Evolutionary conservation across 345 rosid species (phyloP), one percentile per base, ranked within the genome.

Genomic region (Linum trigynum): DNA sequence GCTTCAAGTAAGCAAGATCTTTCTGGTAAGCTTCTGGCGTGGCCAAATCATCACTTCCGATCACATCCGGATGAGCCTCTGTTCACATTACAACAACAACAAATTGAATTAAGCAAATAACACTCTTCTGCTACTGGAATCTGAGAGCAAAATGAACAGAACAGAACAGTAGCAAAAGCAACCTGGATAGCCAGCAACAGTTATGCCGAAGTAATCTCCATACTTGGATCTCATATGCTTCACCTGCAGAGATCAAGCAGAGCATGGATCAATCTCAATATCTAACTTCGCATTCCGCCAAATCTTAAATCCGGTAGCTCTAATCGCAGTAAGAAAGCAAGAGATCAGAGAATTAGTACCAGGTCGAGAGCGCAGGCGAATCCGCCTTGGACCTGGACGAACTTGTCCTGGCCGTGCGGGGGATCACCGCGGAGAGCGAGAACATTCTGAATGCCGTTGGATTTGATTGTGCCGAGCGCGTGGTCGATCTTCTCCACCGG

Each of bases 131-230:
- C 39, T 42, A 59, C 15, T 11, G 53, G 7, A 5, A 15, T 50
- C 11, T 39, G 36, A 37, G 0, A 51, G 10, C 5, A 5, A 2
- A 59, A 23, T 38, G 23, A 1, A 38, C 42, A n/a, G n/a, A 36
- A 62, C 16, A 17, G 10, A 5, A 43, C 5, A 16, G 50, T 0
- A 69, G 36, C 38, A 39, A 59, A 5, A 48, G 14, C 55, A 65
- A 91, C 98, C 98, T 66, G 99, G 99, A 75, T 94, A 94, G 56
- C 99, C 99, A 68, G 99, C 99, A 66, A 94, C 97, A 2, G 99
- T 94, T 55, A 94, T 83, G 60, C 99, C 99, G 37, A 94, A 94
- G 81, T 90, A 94, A 63, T 87, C 92, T 1, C 90, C 96, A 67
- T 90, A 88, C 51, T 84, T 74, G 60, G 81, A 75, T 51, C 81